Evolutionary conservation across 75 land plant species (phyloP), one percentile per base, ranked within the genome.

Genomic region (Cupressus sempervirens): DNA sequence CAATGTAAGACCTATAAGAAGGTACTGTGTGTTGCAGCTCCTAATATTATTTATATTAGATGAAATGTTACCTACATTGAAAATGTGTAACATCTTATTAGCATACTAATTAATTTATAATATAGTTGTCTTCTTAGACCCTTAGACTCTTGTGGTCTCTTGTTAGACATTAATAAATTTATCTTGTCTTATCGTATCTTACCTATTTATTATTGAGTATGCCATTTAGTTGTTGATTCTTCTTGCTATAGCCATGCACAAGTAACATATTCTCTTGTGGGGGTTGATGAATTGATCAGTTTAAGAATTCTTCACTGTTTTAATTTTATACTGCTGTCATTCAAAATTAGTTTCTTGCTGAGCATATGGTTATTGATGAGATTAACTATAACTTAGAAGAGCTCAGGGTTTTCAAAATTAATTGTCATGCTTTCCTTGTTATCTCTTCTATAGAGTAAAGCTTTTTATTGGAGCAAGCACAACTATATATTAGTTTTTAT

Each of bases 1-100:
- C 36, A 72, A 81, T 26, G 67, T 35, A 50, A 56, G 53, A 13
- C 73, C 84, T 18, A 50, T 67, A 32, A 34, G 16, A 80, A 82
- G 84, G 87, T 83, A 65, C 41, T 43, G 20, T 86, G 11, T 38
- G 26, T 76, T 76, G 46, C 80, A 41, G 45, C 2, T 35, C 76
- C 40, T 36, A 34, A 14, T 14, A 34, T 74, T 34, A 34, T 41
- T n/a, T 23, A 38, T 38, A 14, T 41, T 76, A 40, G 35, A 70
- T 30, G 35, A 32, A 30, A 70, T 70, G 35, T 70, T 14, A 62
- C 26, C 67, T 62, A 62, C 7, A 11, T 23, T 70, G 36, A 70
- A 70, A 30, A 30, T 30, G 14, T 32, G 3, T 70, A 30, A 14
- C 13, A 11, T 13, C 30, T 70, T 26, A 1, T 7, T 2, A 68